Percentiles rank a stretch among this genome's conserved stretches.
Conservation (phyloP, 345 rosid genomes). For the Nephelium lappaceum region DNA sequence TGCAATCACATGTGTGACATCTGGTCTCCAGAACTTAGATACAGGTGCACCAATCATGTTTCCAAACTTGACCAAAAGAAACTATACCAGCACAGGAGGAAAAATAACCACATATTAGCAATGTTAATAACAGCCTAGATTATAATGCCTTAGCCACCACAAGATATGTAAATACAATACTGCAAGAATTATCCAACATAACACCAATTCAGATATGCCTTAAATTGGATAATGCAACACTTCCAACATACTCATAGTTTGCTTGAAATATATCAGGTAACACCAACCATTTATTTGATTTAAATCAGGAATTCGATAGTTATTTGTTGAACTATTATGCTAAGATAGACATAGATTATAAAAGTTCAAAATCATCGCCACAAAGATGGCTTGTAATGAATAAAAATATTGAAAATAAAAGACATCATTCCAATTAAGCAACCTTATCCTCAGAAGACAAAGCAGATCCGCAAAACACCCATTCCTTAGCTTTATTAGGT, state of each 20-base stretch:
- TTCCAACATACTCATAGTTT: neutral
- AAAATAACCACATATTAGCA: constrained; percentile 10
- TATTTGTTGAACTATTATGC: neutral
- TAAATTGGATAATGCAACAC: neutral
- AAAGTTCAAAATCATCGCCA: neutral
- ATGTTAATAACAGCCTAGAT: neutral
- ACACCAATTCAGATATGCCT: neutral
- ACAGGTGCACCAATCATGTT: constrained; percentile 54
- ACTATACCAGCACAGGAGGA: constrained; percentile 37
- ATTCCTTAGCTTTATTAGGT: constrained; percentile 36
- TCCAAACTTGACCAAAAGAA: constrained; percentile 59
- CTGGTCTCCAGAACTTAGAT: constrained; percentile 71
- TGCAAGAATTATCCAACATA: constrained; percentile 5
- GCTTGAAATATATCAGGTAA: neutral
- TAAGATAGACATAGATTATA: neutral
- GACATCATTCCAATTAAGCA: constrained; percentile 18
- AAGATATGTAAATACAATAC: neutral
- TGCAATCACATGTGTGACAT: constrained; percentile 87
- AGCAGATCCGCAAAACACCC: constrained; percentile 88
- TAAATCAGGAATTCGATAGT: neutral
- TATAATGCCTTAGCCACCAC: neutral
- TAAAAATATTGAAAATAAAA: neutral
- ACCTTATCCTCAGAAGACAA: constrained; percentile 83
- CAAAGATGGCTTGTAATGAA: neutral
- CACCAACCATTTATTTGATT: neutral